Percentiles rank a stretch among this genome's conserved stretches.
These are phyloP conservation scores for Fusarium chlamydosporum DNA, from an alignment of 2,329 filamentous ascomycete genomes.

Conservation along the genomic window DNA sequence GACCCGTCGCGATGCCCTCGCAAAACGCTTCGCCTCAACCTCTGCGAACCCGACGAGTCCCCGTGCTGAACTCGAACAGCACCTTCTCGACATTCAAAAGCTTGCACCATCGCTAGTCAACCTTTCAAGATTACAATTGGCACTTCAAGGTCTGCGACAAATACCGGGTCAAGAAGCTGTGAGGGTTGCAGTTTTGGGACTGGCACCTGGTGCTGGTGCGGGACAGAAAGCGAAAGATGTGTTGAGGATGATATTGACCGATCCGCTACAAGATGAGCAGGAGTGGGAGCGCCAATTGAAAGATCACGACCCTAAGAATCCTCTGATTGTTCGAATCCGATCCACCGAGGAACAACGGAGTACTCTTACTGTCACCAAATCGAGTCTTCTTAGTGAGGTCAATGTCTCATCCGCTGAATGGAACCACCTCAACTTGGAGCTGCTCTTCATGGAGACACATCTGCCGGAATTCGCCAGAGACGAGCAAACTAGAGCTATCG, in stretches of 20 bases:
- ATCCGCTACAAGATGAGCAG: constrained; percentile 74
- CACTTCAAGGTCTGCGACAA: constrained; percentile 74
- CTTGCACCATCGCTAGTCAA: constrained; percentile 74
- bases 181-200: constrained; percentile 69
- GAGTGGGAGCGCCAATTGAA: constrained; percentile 77
- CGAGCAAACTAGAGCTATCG: constrained; percentile 49
- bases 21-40: constrained; percentile 53
- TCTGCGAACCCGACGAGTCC: constrained; percentile 51
- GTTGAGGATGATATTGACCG: constrained; percentile 77
- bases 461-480: constrained; percentile 54
- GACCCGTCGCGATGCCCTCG: constrained; percentile 44
- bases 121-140: constrained; percentile 78
- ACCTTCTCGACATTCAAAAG: constrained; percentile 72
- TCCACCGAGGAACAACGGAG: constrained; percentile 51
- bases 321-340: constrained; percentile 73
- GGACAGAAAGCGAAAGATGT: constrained; percentile 72
- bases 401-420: constrained; percentile 74
- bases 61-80: constrained; percentile 69
- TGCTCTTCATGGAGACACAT: constrained; percentile 70
- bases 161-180: constrained; percentile 69
- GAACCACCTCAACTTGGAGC: constrained; percentile 73
- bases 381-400: constrained; percentile 68
- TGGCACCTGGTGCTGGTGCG: constrained; percentile 58
- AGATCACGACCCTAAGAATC: constrained; percentile 64
- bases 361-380: constrained; percentile 51